Percentiles rank a stretch among this genome's conserved stretches.
phyloP scores from a whole-genome alignment of 1,284 basidiomycete genomes.

The Coriolopsis trogii region DNA sequence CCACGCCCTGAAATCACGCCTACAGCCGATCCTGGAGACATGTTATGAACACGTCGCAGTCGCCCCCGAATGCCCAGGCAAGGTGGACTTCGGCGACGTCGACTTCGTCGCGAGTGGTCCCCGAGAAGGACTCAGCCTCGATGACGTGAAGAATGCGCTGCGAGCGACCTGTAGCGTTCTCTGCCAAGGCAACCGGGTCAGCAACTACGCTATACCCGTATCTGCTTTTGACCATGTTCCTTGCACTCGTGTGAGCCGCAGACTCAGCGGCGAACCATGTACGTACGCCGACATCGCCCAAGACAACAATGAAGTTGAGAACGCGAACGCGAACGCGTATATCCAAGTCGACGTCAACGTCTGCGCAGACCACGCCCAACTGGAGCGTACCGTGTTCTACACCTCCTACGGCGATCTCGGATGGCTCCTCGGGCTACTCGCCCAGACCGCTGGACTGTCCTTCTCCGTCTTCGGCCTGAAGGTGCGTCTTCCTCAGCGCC shows the following conservation, averaged over 20 bases:
- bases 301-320: not conserved
- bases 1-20: conserved; percentile 46
- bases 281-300: too few species aligned
- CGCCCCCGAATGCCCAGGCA: conserved; percentile 64
- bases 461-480: conserved; percentile 59
- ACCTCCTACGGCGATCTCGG: conserved; percentile 70
- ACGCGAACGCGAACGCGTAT: conserved; percentile 30
- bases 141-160: conserved; percentile 45
- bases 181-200: conserved; percentile 54
- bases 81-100: conserved; percentile 64
- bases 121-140: conserved; percentile 37
- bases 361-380: conserved; percentile 51
- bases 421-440: conserved; percentile 63
- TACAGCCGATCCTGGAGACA: conserved; percentile 42
- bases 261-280: too few species aligned
- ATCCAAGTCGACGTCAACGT: conserved; percentile 65
- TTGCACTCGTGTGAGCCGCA: not conserved
- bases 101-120: conserved; percentile 62
- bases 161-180: conserved; percentile 51
- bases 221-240: conserved; percentile 22
- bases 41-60: conserved; percentile 54
- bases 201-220: conserved; percentile 62
- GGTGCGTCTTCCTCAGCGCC: conserved; percentile 38
- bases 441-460: conserved; percentile 50
- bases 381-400: conserved; percentile 53